Evolutionary conservation across 2,329 filamentous ascomycete species (phyloP), one percentile per base, ranked within the genome.

Genomic region (Pezicula rhizophila): DNA sequence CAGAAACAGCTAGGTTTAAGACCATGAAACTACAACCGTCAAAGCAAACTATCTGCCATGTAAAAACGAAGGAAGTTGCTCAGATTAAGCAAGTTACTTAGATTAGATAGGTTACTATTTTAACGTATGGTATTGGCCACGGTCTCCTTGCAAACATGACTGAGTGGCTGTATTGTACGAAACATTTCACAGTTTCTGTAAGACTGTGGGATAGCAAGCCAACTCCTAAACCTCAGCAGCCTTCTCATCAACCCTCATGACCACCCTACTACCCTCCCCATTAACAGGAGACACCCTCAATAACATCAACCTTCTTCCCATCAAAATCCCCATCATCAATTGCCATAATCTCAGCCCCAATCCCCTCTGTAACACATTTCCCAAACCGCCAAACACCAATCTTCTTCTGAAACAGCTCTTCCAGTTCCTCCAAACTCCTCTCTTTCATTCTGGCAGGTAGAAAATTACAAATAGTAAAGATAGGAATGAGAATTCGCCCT

Each of bases 401-500:
- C 12, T 38, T 18, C 14, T 18, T 20, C 31, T 46, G 28, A 31
- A 46, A 46, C 31, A 46, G 8, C 18, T 46, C 43, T 7, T 46
- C 43, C 12, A 46, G 34, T 25, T 46, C 43, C n/a, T 46, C 43
- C 2, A 46, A 20, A 37, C 31, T 37, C 31, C 43, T 31, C 8
- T 37, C 45, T 35, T 46, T 46, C 26, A 20, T 31, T 64, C 61
- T 7, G 72, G 72, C 66, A 68, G 59, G 49, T 52, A 66, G 49
- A 62, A 61, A 59, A 62, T 68, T 42, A 68, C 45, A 47, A 62
- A 67, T 8, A 66, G 53, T 12, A 66, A 48, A 14, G 54, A 65
- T 5, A 68, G 45, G 7, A 68, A 52, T 7, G 59, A 56, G 8
- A 70, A 42, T 0, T 57, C 66, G 1, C 61, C 64, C 40, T 67